Percentiles rank a stretch among this genome's conserved stretches.
These are phyloP conservation scores for Chaetothyriales sp. DNA, from an alignment of 2,329 filamentous ascomycete species.

Conservation along the genomic window DNA sequence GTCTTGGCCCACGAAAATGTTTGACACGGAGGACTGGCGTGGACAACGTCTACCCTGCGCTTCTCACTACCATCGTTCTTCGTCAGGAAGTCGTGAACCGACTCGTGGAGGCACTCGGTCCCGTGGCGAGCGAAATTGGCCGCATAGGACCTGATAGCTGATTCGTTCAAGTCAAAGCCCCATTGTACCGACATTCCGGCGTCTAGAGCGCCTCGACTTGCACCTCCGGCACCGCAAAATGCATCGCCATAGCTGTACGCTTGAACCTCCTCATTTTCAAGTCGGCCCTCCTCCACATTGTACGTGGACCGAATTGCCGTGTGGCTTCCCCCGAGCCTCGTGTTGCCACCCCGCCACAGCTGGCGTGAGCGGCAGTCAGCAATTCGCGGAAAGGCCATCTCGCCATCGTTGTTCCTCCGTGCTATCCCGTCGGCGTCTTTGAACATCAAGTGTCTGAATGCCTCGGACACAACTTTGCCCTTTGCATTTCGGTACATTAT, in stretches of 20 bases:
- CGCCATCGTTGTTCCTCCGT: neutral
- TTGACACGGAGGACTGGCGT: slow-evolving; percentile 67
- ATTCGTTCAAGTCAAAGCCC: slow-evolving; percentile 49
- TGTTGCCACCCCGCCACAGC: neutral
- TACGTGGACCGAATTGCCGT: neutral
- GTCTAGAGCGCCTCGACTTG: slow-evolving; percentile 47
- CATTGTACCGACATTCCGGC: slow-evolving; percentile 48
- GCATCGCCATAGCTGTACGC: slow-evolving; percentile 57
- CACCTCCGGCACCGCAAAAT: slow-evolving; percentile 62
- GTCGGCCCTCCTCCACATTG: neutral
- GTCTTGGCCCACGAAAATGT: slow-evolving; percentile 63
- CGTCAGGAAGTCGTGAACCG: slow-evolving; percentile 35
- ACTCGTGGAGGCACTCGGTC: slow-evolving; percentile 17
- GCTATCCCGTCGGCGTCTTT: neutral
- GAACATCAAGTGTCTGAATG: neutral
- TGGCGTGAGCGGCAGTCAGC: neutral
- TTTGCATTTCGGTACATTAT: slow-evolving; percentile 1
- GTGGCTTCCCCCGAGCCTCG: slow-evolving; percentile 1
- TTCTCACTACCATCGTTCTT: slow-evolving; percentile 9
- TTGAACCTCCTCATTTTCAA: neutral
- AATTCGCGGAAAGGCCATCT: neutral
- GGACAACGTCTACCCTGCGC: slow-evolving; percentile 50
- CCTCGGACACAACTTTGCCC: neutral
- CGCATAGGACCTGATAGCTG: slow-evolving; percentile 45
- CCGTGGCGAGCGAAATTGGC: slow-evolving; percentile 40